Conservation (phyloP, 2,329 filamentous ascomycete species). For the Pseudopyrenochaeta lycopersici region DNA sequence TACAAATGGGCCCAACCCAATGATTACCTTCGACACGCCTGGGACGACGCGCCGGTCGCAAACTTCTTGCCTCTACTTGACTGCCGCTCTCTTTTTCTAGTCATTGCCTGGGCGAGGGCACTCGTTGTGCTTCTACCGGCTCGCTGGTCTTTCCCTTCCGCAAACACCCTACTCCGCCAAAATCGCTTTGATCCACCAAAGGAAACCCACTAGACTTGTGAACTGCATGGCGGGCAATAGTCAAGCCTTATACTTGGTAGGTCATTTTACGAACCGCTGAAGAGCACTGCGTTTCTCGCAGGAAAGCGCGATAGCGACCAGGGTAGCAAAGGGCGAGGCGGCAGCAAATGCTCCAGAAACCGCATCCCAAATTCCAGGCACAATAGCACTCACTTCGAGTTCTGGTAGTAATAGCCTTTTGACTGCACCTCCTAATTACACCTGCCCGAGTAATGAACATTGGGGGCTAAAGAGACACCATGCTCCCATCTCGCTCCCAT, state of each 20-base stretch:
- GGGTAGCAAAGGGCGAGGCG: constrained; percentile 7
- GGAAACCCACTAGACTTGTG: not conserved
- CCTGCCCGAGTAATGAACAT: not conserved
- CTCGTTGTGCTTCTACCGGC: too few species aligned
- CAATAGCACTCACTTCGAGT: not conserved
- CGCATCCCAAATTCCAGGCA: constrained; percentile 12
- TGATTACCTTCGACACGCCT: not conserved
- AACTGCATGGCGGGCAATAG: constrained; percentile 9
- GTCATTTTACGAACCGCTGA: not conserved
- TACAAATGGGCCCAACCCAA: not conserved
- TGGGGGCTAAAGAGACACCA: not conserved
- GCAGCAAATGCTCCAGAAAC: constrained; percentile 11
- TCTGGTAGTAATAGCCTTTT: not conserved
- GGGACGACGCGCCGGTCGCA: too few species aligned
- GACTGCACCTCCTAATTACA: not conserved
- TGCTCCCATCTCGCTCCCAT: not conserved
- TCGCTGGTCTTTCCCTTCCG: too few species aligned
- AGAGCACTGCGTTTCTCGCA: constrained; percentile 8
- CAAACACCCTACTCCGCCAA: not conserved
- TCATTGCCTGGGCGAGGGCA: too few species aligned
- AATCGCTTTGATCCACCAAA: not conserved
- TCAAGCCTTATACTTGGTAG: constrained; percentile 1
- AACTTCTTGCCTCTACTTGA: too few species aligned
- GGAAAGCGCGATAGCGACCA: constrained; percentile 7
- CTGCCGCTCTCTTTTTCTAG: too few species aligned